Evolutionary conservation across 129 eudicot genomes (phyloP), one percentile per base, ranked within the genome.

Genomic region (Deinandra increscens): DNA sequence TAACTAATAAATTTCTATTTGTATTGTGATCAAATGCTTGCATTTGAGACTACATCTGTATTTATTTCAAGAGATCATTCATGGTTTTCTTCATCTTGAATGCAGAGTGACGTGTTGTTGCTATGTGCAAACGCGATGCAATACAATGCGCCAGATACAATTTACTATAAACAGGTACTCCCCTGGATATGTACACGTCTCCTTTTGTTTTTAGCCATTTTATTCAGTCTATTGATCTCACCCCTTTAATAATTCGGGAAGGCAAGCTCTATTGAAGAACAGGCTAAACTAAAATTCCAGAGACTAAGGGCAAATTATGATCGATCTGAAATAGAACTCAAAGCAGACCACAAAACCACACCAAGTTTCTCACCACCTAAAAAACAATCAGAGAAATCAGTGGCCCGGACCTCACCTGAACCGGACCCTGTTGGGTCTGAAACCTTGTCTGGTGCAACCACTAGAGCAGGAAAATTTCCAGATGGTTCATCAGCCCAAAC

Each of bases 221-320:
- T 41, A 48, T 69, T 70, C 69, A 46, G 70, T 48, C 53, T 78
- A 44, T 63, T 74, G 42, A 80, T 70, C 75, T 80, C 61, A 49
- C 72, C 67, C 29, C 50, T 41, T 42, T 31, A 71, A 33, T 75
- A 48, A 51, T 79, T 76, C 81, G 54, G 61, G 64, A 80, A 94
- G 99, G 99, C 99, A 70, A 79, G 95, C 69, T 68, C 96, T 73
- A 94, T 94, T 66, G 87, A 84, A 85, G 99, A 94, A 79, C 84
- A 80, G 75, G 99, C 97, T 1, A 83, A 78, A 80, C 79, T 75
- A 79, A 94, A 83, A 77, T 90, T 94, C 59, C 78, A 83, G 54
- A 90, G 92, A 62, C 65, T 87, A 80, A 83, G 86, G 80, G 22
- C 63, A 6, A 77, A 75, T n/a, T 66, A 19, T 53, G 87, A 82